Evolutionary conservation across 2,329 filamentous ascomycete genomes (phyloP).

Genomic region (Ascochyta lentis): DNA sequence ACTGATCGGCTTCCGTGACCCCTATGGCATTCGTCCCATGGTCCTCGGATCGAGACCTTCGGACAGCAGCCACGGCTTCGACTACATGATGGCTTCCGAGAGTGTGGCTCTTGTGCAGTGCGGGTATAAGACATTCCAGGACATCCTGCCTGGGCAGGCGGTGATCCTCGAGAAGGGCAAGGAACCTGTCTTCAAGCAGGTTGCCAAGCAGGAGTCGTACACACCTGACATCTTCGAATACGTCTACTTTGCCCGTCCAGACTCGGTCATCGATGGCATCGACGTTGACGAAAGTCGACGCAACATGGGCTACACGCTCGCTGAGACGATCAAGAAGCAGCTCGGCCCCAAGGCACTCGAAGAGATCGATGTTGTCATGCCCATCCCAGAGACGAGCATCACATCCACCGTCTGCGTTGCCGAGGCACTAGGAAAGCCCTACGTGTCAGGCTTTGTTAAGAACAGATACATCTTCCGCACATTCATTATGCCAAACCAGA

Average conservation of each 20-base stretch:
- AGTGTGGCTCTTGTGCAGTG: slow-evolving; percentile 83
- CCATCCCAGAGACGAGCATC: slow-evolving; percentile 83
- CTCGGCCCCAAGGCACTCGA: slow-evolving; percentile 73
- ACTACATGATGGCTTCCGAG: slow-evolving; percentile 93
- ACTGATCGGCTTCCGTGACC: slow-evolving; percentile 79
- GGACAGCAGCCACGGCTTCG: slow-evolving; percentile 67
- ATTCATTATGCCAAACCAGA: slow-evolving; percentile 86
- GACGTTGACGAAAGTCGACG: slow-evolving; percentile 83
- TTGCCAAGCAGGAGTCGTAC: slow-evolving; percentile 72
- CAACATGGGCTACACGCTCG: slow-evolving; percentile 85
- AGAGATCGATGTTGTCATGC: slow-evolving; percentile 84
- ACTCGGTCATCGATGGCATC: slow-evolving; percentile 85
- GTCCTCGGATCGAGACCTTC: slow-evolving; percentile 78
- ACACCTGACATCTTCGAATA: slow-evolving; percentile 88
- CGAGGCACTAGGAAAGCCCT: slow-evolving; percentile 76
- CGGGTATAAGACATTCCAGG: slow-evolving; percentile 76
- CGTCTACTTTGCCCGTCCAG: slow-evolving; percentile 85
- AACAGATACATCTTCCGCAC: slow-evolving; percentile 89
- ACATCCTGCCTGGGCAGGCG: slow-evolving; percentile 83
- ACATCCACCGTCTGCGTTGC: slow-evolving; percentile 80
- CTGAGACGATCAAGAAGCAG: slow-evolving; percentile 71
- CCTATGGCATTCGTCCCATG: slow-evolving; percentile 82
- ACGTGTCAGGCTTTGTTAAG: slow-evolving; percentile 84
- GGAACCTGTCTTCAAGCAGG: slow-evolving; percentile 75
- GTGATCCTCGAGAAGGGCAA: slow-evolving; percentile 84